A percentile compares a stretch with the other conserved stretches of the same genome.
Evolutionary conservation across 169 alveolate species (phyloP).

Genomic region (Plasmodium blacklocki): DNA sequence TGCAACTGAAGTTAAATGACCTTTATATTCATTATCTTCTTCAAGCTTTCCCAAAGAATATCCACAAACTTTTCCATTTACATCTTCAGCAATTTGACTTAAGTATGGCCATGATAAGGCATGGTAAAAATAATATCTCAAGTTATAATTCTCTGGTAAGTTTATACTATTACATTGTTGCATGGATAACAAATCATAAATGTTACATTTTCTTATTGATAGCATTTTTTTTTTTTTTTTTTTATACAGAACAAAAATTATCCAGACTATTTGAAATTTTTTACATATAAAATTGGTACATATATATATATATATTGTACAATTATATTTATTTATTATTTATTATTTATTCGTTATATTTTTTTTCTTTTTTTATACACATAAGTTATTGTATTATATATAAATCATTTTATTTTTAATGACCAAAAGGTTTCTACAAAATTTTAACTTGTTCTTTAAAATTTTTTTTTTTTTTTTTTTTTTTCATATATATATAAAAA

Average conservation of each 20-base stretch:
- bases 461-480: too few relatives aligned
- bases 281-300: too few relatives aligned
- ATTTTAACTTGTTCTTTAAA: too few relatives aligned
- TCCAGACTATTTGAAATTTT: background rate
- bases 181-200: constrained; percentile 83
- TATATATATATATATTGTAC: too few relatives aligned
- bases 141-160: constrained; percentile 93
- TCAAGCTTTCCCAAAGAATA: constrained; percentile 85
- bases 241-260: background rate
- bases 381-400: too few relatives aligned
- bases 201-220: constrained; percentile 79
- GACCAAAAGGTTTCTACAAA: too few relatives aligned
- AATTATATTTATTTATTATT: too few relatives aligned
- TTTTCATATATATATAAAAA: too few relatives aligned
- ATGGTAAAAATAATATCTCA: constrained; percentile 96
- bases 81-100: constrained; percentile 80
- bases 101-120: constrained; percentile 96
- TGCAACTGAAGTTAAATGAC: constrained; percentile 87
- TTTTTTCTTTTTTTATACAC: too few relatives aligned
- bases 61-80: constrained; percentile 83
- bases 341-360: too few relatives aligned
- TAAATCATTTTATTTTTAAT: too few relatives aligned
- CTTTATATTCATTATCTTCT: constrained; percentile 84
- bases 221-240: constrained; percentile 72
- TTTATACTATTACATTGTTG: constrained; percentile 84